Base-by-base conservation (phyloP, 306 rosid species). In the Medicago ruthenica region DNA sequence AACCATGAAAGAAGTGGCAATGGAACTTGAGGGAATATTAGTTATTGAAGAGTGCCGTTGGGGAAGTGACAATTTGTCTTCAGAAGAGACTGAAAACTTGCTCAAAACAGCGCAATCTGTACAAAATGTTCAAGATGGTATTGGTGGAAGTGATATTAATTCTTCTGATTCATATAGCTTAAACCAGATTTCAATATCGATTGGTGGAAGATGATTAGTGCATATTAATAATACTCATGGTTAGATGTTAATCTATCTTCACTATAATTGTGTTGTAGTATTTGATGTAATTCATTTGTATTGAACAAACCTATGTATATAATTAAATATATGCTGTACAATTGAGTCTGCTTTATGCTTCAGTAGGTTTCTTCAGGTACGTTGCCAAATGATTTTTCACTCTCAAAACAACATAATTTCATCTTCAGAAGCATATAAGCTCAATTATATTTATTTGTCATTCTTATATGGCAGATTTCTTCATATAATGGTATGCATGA, bases 1-100 rank as follows among this genome's bases (percentile, higher is more conserved):
- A 1, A 66, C 64, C 8, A 86, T 89, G 90, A 89, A 85, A 79
- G 86, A 89, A 76, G 85, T 89, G 9, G 85, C 86, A 18, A 81
- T 20, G 68, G 84, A 86, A 61, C 45, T 89, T 6, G 90, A 89
- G n/a, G 75, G 88, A 31, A 34, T 85, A 18, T 57, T 68, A 62
- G 58, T 77, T 24, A n/a, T 50, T 58, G 79, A 5, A 67, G 44
- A 42, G 7, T 73, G 69, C 7, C 42, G 44, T 15, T 80, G 80
- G 86, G 63, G 3, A 62, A 45, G 31, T 13, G 42, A 4, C 6
- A 24, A 57, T 21, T 0, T 5, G 15, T 1, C 22, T 13, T 13
- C 20, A 40, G 78, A 74, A 16, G 83, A 74, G 64, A 75, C 50
- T 36, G 67, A 73, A n/a, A 14, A 9, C 22, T 66, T 80, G 50